phyloP scores from a whole-genome alignment of 2,329 filamentous ascomycete species.

The Fusarium armeniacum region DNA sequence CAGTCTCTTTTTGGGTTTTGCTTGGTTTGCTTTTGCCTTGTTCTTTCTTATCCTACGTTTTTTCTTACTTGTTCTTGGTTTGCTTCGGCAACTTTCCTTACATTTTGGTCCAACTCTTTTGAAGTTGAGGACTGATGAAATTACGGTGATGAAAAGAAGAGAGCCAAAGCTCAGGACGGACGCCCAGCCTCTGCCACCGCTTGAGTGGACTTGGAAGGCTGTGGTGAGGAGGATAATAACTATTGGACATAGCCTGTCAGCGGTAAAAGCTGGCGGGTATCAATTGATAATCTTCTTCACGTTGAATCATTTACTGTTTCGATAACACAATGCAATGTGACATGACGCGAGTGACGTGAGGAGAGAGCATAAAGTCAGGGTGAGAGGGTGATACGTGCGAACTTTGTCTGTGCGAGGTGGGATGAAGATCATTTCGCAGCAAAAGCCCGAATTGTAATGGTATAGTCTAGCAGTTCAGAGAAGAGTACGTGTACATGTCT shows the following conservation, averaged over 20 bases:
- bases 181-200: conserved; percentile 14
- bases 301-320: conserved; percentile 22
- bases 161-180: conserved; percentile 34
- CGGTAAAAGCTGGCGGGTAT: conserved; percentile 44
- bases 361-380: neutral
- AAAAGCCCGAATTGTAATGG: conserved; percentile 37
- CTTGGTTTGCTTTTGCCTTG: conserved; percentile 17
- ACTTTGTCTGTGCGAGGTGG: conserved; percentile 27
- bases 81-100: conserved; percentile 36
- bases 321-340: conserved; percentile 12
- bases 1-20: conserved; percentile 35
- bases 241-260: conserved; percentile 36
- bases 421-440: conserved; percentile 36
- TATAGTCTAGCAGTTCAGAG: neutral
- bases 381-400: conserved; percentile 37
- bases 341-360: neutral
- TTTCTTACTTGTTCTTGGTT: conserved; percentile 31
- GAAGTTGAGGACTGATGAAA: conserved; percentile 49
- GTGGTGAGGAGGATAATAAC: conserved; percentile 30
- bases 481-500: conserved; percentile 26
- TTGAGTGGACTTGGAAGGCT: conserved; percentile 20
- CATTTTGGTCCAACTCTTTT: conserved; percentile 44
- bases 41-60: conserved; percentile 20
- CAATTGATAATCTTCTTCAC: conserved; percentile 45
- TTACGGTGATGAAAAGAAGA: conserved; percentile 48